Percentiles rank a stretch among this genome's conserved stretches.
Evolutionary conservation across 2,329 filamentous ascomycete genomes (phyloP).

Genomic region (Aspergillus alliaceus): DNA sequence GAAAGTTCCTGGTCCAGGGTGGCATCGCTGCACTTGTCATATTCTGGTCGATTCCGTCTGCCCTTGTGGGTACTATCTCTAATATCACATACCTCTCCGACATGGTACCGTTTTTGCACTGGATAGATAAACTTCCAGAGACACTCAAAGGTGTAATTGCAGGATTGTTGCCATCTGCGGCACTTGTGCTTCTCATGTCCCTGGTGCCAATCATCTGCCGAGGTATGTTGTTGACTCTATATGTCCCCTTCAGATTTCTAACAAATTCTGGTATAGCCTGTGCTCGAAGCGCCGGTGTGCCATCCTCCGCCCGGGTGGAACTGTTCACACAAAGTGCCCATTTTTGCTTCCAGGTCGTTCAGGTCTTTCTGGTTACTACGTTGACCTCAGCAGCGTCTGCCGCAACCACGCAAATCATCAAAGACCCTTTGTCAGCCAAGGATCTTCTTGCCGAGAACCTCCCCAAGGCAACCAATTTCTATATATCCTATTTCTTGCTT

Average conservation of each 20-base stretch:
- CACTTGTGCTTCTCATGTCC: slow-evolving; percentile 81
- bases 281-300: slow-evolving; percentile 76
- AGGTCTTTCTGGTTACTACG: slow-evolving; percentile 87
- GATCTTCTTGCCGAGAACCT: slow-evolving; percentile 70
- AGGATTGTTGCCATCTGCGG: slow-evolving; percentile 77
- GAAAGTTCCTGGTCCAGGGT: slow-evolving; percentile 65
- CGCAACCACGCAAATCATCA: slow-evolving; percentile 63
- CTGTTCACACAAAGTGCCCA: slow-evolving; percentile 88
- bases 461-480: slow-evolving; percentile 89
- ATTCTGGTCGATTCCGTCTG: slow-evolving; percentile 79
- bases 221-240: slow-evolving; percentile 46
- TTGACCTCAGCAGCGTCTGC: slow-evolving; percentile 77
- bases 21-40: slow-evolving; percentile 76
- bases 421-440: slow-evolving; percentile 64
- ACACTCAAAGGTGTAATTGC: slow-evolving; percentile 75
- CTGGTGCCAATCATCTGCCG: slow-evolving; percentile 81
- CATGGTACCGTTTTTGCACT: slow-evolving; percentile 63
- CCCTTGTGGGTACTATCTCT: slow-evolving; percentile 79
- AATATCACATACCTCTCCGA: slow-evolving; percentile 70
- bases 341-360: slow-evolving; percentile 71
- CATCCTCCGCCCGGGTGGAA: slow-evolving; percentile 76
- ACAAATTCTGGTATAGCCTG: slow-evolving; percentile 54
- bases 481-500: slow-evolving; percentile 91
- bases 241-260: not conserved
- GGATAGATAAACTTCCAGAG: slow-evolving; percentile 69